A percentile compares a stretch with the other conserved stretches of the same genome.
phyloP scores from a whole-genome alignment of 78 protist genomes.

The Isochrysis galbana region DNA sequence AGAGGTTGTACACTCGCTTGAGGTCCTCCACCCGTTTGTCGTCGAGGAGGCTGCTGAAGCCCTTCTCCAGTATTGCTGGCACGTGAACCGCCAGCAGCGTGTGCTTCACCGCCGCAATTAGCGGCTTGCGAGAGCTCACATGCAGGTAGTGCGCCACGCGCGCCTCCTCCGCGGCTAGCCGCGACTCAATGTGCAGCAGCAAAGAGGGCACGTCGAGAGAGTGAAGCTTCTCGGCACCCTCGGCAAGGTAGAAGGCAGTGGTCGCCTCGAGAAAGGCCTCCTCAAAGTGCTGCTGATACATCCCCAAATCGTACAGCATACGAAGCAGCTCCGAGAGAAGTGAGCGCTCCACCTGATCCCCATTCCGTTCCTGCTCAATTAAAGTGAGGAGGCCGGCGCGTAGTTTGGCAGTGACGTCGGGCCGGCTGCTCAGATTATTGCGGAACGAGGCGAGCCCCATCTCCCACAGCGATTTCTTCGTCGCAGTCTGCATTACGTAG shows the following conservation, averaged over 20 bases:
- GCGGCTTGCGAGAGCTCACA: conserved; percentile 30
- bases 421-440: not conserved
- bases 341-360: conserved; percentile 57
- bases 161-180: conserved; percentile 66
- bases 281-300: conserved; percentile 59
- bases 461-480: conserved; percentile 46
- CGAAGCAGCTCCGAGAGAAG: conserved; percentile 52
- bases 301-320: conserved; percentile 49
- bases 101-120: conserved; percentile 44
- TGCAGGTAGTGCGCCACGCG: conserved; percentile 64
- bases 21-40: conserved; percentile 55
- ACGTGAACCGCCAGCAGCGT: conserved; percentile 64
- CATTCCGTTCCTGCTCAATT: conserved; percentile 71
- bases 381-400: not conserved
- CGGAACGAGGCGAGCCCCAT: conserved; percentile 76
- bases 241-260: conserved; percentile 58
- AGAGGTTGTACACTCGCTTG: conserved; percentile 44
- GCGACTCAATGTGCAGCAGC: conserved; percentile 61
- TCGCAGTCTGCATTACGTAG: conserved; percentile 59
- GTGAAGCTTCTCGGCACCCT: conserved; percentile 9
- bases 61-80: conserved; percentile 22
- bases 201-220: conserved; percentile 57
- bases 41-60: conserved; percentile 46
- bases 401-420: not conserved
- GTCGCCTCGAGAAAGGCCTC: conserved; percentile 59